Evolutionary conservation across 441 rosid genomes (phyloP).

Genomic region (Euphorbia celastroides): DNA sequence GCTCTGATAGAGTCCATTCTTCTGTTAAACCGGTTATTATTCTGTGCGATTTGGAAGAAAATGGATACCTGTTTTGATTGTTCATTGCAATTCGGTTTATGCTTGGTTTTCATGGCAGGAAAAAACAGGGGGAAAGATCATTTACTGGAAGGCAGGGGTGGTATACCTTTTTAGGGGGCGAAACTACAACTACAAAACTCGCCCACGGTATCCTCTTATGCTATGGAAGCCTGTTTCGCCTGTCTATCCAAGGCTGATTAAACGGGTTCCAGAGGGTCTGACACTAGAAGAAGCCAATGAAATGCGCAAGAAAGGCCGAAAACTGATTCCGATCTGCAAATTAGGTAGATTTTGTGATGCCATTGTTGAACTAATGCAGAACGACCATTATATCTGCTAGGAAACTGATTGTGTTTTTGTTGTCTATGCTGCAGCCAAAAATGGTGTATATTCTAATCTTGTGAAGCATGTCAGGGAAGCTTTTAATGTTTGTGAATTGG

Average conservation of each 20-base stretch:
- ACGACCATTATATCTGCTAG: constrained; percentile 1
- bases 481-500: constrained; percentile 89
- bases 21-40: not conserved
- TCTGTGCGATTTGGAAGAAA: not conserved
- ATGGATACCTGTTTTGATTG: constrained; percentile 4
- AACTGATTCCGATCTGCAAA: constrained; percentile 68
- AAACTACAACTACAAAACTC: constrained; percentile 75
- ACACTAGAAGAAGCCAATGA: constrained; percentile 57
- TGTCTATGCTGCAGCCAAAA: constrained; percentile 50
- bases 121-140: constrained; percentile 83
- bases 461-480: constrained; percentile 72
- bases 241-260: constrained; percentile 70
- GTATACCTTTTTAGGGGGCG: constrained; percentile 81
- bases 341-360: constrained; percentile 40
- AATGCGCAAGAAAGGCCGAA: constrained; percentile 79
- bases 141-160: constrained; percentile 68
- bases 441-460: constrained; percentile 70
- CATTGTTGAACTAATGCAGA: constrained; percentile 6
- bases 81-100: not conserved
- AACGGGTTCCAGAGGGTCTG: constrained; percentile 62
- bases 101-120: constrained; percentile 38
- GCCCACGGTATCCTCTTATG: constrained; percentile 86
- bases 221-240: constrained; percentile 84
- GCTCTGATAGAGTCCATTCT: not conserved
- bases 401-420: constrained; percentile 16